Evolutionary conservation across 2,329 filamentous ascomycete species (phyloP), one percentile per base, ranked within the genome.

Genomic region (Venturia pyrina): DNA sequence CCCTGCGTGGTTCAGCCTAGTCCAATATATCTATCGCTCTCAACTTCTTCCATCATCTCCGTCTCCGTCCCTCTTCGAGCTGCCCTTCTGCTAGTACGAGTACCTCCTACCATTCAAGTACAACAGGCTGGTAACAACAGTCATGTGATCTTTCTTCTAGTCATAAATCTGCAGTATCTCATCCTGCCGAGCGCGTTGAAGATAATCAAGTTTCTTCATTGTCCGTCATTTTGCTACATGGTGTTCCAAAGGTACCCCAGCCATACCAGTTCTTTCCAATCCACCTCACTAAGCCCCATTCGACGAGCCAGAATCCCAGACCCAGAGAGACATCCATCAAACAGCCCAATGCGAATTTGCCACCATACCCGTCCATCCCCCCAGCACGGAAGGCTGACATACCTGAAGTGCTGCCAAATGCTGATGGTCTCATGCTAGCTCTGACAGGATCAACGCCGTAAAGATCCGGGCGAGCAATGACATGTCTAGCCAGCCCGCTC

Each of bases 261-360:
- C 24, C 24, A 10, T 37, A 65, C 32, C n/a, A 41, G 15, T 10
- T 40, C 32, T 56, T 50, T 17, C 63, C 63, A n/a, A 65, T 46
- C 28, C 37, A 57, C 41, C 63, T 24, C 17, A 65, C 50, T 15
- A 65, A 21, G 13, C 32, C 13, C 48, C 50, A 65, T 21, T 65
- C 63, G 13, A 40, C 21, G 13, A 65, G 32, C 63, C 63, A 65
- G 53, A 53, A 65, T 15, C 48, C 63, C 37, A 65, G 8, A 17
- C 63, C 63, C 28, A 65, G 21, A 11, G 24, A 37, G 15, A 37
- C 63, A 15, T 65, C 63, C 48, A 65, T 24, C 21, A 59, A 8
- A 59, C 48, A 41, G n/a, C 28, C 34, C 48, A 65, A 34, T 11
- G 37, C 63, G 11, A 65, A 34, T 4, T 60, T 48, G 43, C 48